Evolutionary conservation across 441 rosid genomes (phyloP), one percentile per base, ranked within the genome.

Genomic region (Biscutella laevigata): DNA sequence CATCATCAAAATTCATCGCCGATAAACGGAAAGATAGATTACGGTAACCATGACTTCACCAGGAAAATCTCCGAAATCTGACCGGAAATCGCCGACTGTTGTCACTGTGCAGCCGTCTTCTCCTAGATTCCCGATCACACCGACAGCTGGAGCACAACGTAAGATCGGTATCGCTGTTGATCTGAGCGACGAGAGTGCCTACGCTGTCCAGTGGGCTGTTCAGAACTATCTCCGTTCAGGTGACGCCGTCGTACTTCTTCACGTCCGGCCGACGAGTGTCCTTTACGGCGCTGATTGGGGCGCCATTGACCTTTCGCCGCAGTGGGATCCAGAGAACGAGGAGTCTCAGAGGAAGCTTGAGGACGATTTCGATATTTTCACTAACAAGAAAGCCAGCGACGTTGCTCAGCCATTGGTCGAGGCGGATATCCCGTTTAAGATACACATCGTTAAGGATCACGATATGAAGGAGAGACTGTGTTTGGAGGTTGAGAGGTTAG

Each of bases 281-380:
- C 83, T 85, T 2, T 85, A 82, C 66, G 94, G 94, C 16, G 94
- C 94, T 4, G 94, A 85, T 28, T 85, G 94, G 94, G 94, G 94
- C 0, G 63, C 92, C n/a, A 76, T 81, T 42, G 82, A 77, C 45
- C 12, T 75, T 7, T 51, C 75, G 0, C 57, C 43, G 19, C 57
- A 64, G 43, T 67, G 67, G 71, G 73, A 69, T 9, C 54, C 59
- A 2, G 72, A 68, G 24, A 62, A 32, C 24, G 60, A 68, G 20
- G 73, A 52, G 47, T 68, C 74, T 20, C 78, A 82, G 71, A 61
- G 41, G 66, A 81, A 81, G 68, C 67, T 74, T 0, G 90, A 87
- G 52, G 82, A 82, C 8, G 94, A 87, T 45, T 87, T 79, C 53
- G 84, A 82, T 25, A 38, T 72, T 11, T 77, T 87, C 67, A 87